A percentile compares a stretch with the other conserved stretches of the same genome.
Conservation (phyloP, 1,284 basidiomycete genomes). For the Ganoderma boninense region DNA sequence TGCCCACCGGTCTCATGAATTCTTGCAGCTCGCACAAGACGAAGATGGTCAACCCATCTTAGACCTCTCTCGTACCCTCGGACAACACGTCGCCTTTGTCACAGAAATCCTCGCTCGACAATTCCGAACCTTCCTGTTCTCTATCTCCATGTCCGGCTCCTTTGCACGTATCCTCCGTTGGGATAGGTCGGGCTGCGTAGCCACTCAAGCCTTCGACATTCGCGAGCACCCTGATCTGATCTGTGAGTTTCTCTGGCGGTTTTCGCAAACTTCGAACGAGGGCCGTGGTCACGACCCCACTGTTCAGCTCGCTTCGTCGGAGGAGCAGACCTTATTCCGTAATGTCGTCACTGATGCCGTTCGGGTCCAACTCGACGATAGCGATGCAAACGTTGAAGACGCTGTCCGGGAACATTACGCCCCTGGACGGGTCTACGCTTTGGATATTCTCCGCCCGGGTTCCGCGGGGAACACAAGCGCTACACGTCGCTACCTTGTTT, state of each 20-base stretch:
- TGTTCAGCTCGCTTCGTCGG: conserved; percentile 18
- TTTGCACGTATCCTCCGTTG: conserved; percentile 39
- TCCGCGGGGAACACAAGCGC: neutral
- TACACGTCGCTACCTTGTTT: conserved; percentile 11
- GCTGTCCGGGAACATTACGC: conserved; percentile 17
- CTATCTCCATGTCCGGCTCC: conserved; percentile 35
- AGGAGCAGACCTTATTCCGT: conserved; percentile 20
- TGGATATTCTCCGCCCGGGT: neutral
- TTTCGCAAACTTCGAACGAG: conserved; percentile 24
- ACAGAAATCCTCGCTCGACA: conserved; percentile 22
- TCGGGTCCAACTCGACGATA: neutral
- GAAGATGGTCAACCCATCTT: neutral
- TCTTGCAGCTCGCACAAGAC: neutral
- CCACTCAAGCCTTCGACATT: conserved; percentile 39
- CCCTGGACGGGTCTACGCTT: conserved; percentile 3
- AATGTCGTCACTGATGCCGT: conserved; percentile 6
- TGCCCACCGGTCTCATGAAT: neutral
- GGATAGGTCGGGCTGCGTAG: conserved; percentile 41
- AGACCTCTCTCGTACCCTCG: neutral
- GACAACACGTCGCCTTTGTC: conserved; percentile 20
- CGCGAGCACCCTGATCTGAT: conserved; percentile 26
- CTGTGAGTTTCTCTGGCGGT: conserved; percentile 40
- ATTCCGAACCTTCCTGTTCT: conserved; percentile 33
- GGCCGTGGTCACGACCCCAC: conserved; percentile 37
- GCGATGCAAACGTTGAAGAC: neutral